Conservation (phyloP, 306 rosid genomes). For the peach (Prunus persica) region Prunus_persica_NCBIv2 NC_034010.1:27505501-27506000, state of each 20-base stretch:
- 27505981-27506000: too few species aligned
- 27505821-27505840: background rate
- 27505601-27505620: conserved; percentile 68
- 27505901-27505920: too few species aligned
- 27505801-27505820: background rate
- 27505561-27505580: conserved; percentile 88
- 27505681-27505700: conserved; percentile 58
- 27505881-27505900: background rate
- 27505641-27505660: conserved; percentile 39
- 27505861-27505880: background rate
- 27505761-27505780: conserved; percentile 38
- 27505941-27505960: too few species aligned
- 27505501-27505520: conserved; percentile 59
- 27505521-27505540: conserved; percentile 81
- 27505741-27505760: conserved; percentile 42
- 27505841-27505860: background rate
- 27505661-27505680: conserved; percentile 49
- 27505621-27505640: conserved; percentile 72
- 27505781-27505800: background rate
- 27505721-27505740: conserved; percentile 61
- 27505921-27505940: too few species aligned
- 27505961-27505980: too few species aligned
- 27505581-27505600: conserved; percentile 68
- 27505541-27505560: conserved; percentile 85
- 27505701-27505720: conserved; percentile 57